Percentiles rank a stretch among this genome's conserved stretches.
phyloP scores from a whole-genome alignment of 768 basidiomycete species.

The Cystofilobasidium ferigula region DNA sequence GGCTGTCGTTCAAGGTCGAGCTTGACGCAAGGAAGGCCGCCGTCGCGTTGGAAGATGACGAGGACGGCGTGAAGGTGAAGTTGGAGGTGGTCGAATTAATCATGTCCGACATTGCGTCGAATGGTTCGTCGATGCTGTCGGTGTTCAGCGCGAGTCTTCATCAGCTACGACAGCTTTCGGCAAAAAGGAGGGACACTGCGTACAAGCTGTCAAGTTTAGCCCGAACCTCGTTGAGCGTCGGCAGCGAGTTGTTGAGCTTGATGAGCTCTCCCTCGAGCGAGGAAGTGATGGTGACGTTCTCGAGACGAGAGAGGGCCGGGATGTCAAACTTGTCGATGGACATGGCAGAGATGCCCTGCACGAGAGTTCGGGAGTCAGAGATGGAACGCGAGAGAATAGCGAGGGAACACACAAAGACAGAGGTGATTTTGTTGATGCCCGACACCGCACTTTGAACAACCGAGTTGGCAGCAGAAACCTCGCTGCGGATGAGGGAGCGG shows the following conservation, averaged over 20 bases:
- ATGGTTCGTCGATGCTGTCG: constrained; percentile 22
- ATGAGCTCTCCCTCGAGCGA: constrained; percentile 61
- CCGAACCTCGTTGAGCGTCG: constrained; percentile 65
- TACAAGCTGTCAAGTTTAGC: constrained; percentile 56
- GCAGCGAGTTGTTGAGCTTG: constrained; percentile 69
- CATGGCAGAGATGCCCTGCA: constrained; percentile 44
- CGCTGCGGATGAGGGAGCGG: constrained; percentile 60
- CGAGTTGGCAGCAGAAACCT: constrained; percentile 57
- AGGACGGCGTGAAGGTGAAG: constrained; percentile 45
- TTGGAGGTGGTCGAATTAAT: constrained; percentile 53
- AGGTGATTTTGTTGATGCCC: constrained; percentile 49
- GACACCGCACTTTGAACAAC: constrained; percentile 55
- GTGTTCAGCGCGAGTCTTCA: not conserved
- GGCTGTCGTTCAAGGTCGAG: constrained; percentile 33
- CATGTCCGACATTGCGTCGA: constrained; percentile 50
- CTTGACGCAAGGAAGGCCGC: constrained; percentile 11
- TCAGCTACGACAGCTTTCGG: not conserved
- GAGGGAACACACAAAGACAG: not conserved
- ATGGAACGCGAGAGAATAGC: not conserved
- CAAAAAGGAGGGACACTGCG: constrained; percentile 34
- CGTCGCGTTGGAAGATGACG: constrained; percentile 28
- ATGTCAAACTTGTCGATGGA: constrained; percentile 58
- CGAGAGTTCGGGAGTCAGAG: not conserved
- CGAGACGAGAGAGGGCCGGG: constrained; percentile 60
- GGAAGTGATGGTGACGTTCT: constrained; percentile 68